A percentile compares a stretch with the other conserved stretches of the same genome.
phyloP scores from a whole-genome alignment of 139 green algal genomes.

The Zygnema cylindricum region DNA sequence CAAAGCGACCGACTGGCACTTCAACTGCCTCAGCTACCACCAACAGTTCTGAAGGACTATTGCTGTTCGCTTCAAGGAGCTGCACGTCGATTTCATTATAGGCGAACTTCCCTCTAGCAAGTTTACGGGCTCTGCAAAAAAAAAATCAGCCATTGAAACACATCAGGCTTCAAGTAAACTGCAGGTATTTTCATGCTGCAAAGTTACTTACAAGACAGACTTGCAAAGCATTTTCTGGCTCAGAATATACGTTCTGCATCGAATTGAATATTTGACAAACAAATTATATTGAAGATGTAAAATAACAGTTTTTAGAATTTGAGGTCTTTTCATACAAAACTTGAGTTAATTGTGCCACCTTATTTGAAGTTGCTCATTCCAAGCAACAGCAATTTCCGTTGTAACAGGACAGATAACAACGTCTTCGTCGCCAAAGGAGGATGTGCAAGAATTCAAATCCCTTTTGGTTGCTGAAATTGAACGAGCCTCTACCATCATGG shows the following conservation, averaged over 20 bases:
- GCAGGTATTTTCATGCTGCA: background rate
- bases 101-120: conserved; percentile 73
- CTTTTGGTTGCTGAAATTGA: too few relatives aligned
- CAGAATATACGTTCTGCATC: conserved; percentile 16
- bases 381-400: conserved; percentile 10
- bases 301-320: too few relatives aligned
- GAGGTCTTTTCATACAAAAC: too few relatives aligned
- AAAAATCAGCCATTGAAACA: background rate
- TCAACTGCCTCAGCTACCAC: conserved; percentile 6
- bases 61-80: conserved; percentile 11
- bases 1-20: background rate
- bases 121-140: conserved; percentile 68
- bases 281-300: background rate
- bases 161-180: too few relatives aligned
- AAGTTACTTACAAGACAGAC: background rate
- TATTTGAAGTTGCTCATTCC: too few relatives aligned
- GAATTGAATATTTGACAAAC: background rate
- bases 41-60: background rate
- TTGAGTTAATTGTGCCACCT: too few relatives aligned
- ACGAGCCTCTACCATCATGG: too few relatives aligned
- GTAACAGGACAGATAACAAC: conserved; percentile 22
- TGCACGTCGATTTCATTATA: conserved; percentile 73
- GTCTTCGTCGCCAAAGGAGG: too few relatives aligned
- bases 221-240: background rate
- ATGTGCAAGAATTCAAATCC: too few relatives aligned